Evolutionary conservation across 129 eudicot genomes (phyloP), one percentile per base, ranked within the genome.

Genomic region (Glebionis coronaria): DNA sequence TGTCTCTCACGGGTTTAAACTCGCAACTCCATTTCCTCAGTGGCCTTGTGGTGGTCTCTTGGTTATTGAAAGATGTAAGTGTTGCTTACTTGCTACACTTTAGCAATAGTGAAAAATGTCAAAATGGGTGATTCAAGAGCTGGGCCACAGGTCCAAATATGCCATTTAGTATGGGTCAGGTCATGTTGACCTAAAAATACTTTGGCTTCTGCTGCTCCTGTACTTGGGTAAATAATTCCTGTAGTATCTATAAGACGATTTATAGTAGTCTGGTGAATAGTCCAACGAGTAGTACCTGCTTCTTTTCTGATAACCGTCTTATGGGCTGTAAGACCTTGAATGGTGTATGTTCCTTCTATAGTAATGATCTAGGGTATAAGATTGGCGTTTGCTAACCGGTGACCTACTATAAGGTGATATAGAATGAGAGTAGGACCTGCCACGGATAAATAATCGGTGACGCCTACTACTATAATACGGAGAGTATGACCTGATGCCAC

Each of bases 31-130:
- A 7, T 84, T 88, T 57, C 92, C 98, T 28, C 84, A 80, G 45
- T 93, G 96, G 96, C 80, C 92, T 67, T 95, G 95, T 9, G 90
- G 92, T 51, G 98, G 98, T 45, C 88, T 88, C 57, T 97, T 93
- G 2, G 86, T 87, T 57, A 58, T 93, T 74, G 79, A 82, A 80
- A 95, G 91, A 80, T 84, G 98, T 93, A 77, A 84, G 96, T 86
- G n/a, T n/a, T n/a, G 27, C 90, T 78, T 20, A 87, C 68, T 23
- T 45, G 65, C 28, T 47, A 60, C 51, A 12, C 66, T 70, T 58
- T 28, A 31, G 11, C 19, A 53, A 54, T 38, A 61, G n/a, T 10
- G 1, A 7, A 35, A 7, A 35, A 9, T 35, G 42, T 35, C 42
- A 35, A 35, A 7, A 7, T 35, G 42, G 42, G 42, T 35, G 42